Base-by-base conservation (phyloP, 495 filamentous ascomycete species). In the Trichoderma virens region DNA sequence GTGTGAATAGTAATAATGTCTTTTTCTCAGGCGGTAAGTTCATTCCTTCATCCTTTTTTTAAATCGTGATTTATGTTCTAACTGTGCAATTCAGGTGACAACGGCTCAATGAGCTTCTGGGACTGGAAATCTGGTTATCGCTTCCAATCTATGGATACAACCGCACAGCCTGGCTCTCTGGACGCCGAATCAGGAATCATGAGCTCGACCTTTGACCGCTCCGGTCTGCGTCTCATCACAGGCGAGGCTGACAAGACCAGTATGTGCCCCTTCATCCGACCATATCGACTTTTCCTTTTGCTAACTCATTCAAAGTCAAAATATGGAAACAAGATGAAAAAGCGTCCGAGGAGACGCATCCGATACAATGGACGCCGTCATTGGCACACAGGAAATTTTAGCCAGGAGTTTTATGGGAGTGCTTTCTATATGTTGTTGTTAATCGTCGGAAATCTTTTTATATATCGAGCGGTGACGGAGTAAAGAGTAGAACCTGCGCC, bases 51-150 rank as follows among this genome's bases (percentile, higher is more conserved):
- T 41, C 13, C 70, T 75, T 54, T 7, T 8, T 2, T 16, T 1
- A 45, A 16, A 5, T 16, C n/a, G 41, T 45, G n/a, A 41, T 45
- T 25, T 25, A 30, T 8, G 23, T 7, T 9, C 27, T 9, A 31
- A 3, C 18, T 45, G 2, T 45, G 4, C 20, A 60, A 31, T 43
- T 2, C 14, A 65, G 63, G 89, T 59, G 95, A 99, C 67, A 95
- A 98, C 70, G 95, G 95, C 47, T 93, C 90, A 62, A 94, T 98
- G 83, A 89, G 85, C 68, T 98, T 99, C 82, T 99, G 92, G 90
- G 95, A 99, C 75, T 99, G 95, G 95, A 98, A 98, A 80, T 91
- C 92, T 3, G 95, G 95, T 0, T 84, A 98, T 70, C 82, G 88
- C 25, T 98, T 91, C 77, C 95, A 99, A 76, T 81, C 83, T 13